Percentiles rank a stretch among this genome's conserved stretches.
Evolutionary conservation across 352 stramenopile species (phyloP).

Genomic region (Pythium rishiriense): DNA sequence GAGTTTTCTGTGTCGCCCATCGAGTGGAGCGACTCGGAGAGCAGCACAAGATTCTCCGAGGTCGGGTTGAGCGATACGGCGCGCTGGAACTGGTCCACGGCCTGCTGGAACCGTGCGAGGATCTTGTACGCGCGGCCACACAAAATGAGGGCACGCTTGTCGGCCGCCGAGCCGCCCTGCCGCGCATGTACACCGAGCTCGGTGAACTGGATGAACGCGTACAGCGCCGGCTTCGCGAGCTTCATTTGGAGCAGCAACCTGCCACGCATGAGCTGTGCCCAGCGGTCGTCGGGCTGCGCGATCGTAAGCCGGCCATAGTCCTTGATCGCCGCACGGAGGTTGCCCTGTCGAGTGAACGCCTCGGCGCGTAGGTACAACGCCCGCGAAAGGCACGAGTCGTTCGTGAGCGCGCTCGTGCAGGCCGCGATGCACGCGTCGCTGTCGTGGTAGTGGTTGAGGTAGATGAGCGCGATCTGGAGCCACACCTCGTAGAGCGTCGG

Average conservation of each 20-base stretch:
- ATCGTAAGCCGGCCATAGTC: slow-evolving; percentile 71
- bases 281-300: slow-evolving; percentile 57
- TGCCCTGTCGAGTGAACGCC: slow-evolving; percentile 62
- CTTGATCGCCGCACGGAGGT: slow-evolving; percentile 46
- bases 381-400: slow-evolving; percentile 58
- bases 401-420: slow-evolving; percentile 60
- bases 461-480: slow-evolving; percentile 81
- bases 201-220: slow-evolving; percentile 77
- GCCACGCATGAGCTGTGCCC: slow-evolving; percentile 61
- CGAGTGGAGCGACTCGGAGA: slow-evolving; percentile 79
- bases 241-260: slow-evolving; percentile 59
- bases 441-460: slow-evolving; percentile 82
- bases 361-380: slow-evolving; percentile 71
- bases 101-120: slow-evolving; percentile 60
- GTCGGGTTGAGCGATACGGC: slow-evolving; percentile 60
- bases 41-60: slow-evolving; percentile 71
- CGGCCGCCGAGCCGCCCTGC: slow-evolving; percentile 7
- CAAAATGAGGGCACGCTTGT: slow-evolving; percentile 52
- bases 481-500: slow-evolving; percentile 76
- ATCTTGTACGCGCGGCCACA: slow-evolving; percentile 73
- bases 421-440: slow-evolving; percentile 62
- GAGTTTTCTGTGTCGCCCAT: slow-evolving; percentile 81
- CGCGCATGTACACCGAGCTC: slow-evolving; percentile 33
- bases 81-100: slow-evolving; percentile 63
- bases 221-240: slow-evolving; percentile 56